A percentile compares a stretch with the other conserved stretches of the same genome.
Conservation (phyloP, 169 alveolate species). For the Plasmodium ovale region DNA sequence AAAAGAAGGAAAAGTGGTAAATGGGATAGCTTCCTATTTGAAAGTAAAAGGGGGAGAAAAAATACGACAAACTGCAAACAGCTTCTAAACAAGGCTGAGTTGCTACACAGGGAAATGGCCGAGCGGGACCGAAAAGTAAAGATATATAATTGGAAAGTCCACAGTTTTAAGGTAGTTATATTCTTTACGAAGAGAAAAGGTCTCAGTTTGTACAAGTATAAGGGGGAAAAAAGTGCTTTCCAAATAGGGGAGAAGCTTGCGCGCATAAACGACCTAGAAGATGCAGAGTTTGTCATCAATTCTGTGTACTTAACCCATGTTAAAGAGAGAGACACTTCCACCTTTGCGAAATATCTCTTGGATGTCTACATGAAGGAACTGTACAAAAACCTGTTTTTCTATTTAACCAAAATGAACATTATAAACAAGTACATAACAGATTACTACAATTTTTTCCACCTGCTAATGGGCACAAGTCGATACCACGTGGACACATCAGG, state of each 20-base stretch:
- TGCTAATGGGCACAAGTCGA: constrained; percentile 12
- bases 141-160: background rate
- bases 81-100: background rate
- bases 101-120: background rate
- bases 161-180: background rate
- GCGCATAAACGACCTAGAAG: constrained; percentile 8
- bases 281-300: constrained; percentile 22
- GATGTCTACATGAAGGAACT: constrained; percentile 51
- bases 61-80: background rate
- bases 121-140: background rate
- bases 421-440: constrained; percentile 31
- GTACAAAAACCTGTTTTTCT: constrained; percentile 31
- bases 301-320: constrained; percentile 7
- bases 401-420: constrained; percentile 36
- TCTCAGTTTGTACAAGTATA: constrained; percentile 22
- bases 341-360: constrained; percentile 12
- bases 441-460: constrained; percentile 47
- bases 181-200: constrained; percentile 6
- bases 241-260: background rate
- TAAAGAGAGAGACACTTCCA: constrained; percentile 2
- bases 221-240: background rate
- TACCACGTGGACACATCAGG: background rate
- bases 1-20: background rate
- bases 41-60: background rate
- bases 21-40: too few relatives aligned